Evolutionary conservation across 768 basidiomycete genomes (phyloP), one percentile per base, ranked within the genome.

Genomic region (Boletus vinaceobasis): DNA sequence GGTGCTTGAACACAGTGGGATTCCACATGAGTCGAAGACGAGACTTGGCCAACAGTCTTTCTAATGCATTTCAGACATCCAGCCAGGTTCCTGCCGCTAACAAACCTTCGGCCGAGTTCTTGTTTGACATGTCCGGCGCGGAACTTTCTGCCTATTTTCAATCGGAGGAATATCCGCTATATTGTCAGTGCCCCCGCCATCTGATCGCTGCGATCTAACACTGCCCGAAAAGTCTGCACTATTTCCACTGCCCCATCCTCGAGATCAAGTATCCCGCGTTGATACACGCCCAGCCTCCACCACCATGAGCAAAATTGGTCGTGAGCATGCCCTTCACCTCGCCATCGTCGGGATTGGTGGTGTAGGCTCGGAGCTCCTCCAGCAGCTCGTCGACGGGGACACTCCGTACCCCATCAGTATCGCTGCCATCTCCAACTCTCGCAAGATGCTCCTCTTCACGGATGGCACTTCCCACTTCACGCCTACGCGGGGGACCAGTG

Each of bases 311-410:
- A 32, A 19, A 32, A 47, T 46, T 11, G 46, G 47, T 26, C 61
- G 23, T 23, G 63, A 63, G 62, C 66, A 58, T 66, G 75, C 55
- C 69, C 75, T 73, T 50, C 60, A 70, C 11, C 84, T 98, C 50
- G 92, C 92, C 42, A 79, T 97, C 59, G 79, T 98, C 52, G 97
- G 97, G 54, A 82, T 93, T 32, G 97, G 97, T 4, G 88, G 96
- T 49, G 97, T 99, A 26, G 97, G 97, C 29, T 78, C 83, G 38
- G 91, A 93, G 66, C 83, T 98, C 63, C 78, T 98, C 69, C 71
- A 79, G 39, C 97, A 98, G 71, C 79, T 98, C 23, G 77, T 84
- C 45, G 75, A 85, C 7, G 36, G 26, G 4, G 38, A 56, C 13
- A 79, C 86, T 35, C 84, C 88, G 3, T 61, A 64, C 63, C 77